Evolutionary conservation across 768 basidiomycete species (phyloP).

Genomic region (Favolaschia claudopus): DNA sequence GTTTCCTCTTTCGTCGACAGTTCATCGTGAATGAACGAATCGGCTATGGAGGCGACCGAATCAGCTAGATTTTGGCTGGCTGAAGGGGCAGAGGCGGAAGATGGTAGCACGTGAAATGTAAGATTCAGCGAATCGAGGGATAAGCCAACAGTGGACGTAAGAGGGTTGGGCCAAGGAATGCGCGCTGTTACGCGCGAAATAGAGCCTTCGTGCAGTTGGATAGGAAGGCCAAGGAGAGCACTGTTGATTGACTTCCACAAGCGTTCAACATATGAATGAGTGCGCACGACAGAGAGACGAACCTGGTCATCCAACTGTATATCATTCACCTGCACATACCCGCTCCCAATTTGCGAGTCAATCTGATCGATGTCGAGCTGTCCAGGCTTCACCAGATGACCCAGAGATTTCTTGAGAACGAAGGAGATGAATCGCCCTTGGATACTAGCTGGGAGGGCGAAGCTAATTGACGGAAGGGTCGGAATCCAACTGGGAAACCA

Average conservation of each 20-base stretch:
- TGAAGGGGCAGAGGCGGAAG: conserved; percentile 29
- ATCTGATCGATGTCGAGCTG: conserved; percentile 88
- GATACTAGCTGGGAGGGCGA: conserved; percentile 71
- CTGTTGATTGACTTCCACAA: conserved; percentile 76
- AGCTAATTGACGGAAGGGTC: conserved; percentile 70
- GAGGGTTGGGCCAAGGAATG: conserved; percentile 87
- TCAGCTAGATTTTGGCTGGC: conserved; percentile 62
- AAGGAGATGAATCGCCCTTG: conserved; percentile 93
- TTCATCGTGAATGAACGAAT: conserved; percentile 88
- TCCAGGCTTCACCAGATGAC: conserved; percentile 87
- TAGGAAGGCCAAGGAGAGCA: conserved; percentile 68
- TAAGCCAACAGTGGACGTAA: conserved; percentile 75
- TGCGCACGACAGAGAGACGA: conserved; percentile 35
- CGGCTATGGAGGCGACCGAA: conserved; percentile 85
- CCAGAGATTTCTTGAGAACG: conserved; percentile 81
- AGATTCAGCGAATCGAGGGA: conserved; percentile 74
- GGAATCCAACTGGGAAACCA: conserved; percentile 71
- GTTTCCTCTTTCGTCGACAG: conserved; percentile 76
- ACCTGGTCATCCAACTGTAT: conserved; percentile 82
- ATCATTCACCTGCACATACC: conserved; percentile 86
- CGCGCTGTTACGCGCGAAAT: conserved; percentile 78
- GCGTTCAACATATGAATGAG: conserved; percentile 16
- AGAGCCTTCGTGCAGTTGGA: conserved; percentile 73
- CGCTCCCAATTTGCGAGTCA: conserved; percentile 92
- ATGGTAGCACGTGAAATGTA: conserved; percentile 57